Conservation (phyloP, 2,329 filamentous ascomycete species). For the Botrytis medusae region DNA sequence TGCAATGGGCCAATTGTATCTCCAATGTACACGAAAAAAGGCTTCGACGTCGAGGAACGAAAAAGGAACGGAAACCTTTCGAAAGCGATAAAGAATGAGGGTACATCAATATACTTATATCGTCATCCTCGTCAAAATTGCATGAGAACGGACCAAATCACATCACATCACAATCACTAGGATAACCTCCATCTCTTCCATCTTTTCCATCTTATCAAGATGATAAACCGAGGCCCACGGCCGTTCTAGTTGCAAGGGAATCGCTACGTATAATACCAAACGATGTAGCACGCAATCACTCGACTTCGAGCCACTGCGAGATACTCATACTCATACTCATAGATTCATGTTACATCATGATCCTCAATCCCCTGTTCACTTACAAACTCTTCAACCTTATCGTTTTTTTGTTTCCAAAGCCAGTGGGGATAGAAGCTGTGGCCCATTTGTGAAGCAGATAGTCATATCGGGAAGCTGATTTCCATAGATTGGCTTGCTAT, state of each 20-base stretch:
- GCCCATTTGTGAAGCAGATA: not conserved
- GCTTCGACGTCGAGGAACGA: not conserved
- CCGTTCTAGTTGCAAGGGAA: not conserved
- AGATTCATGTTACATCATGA: slow-evolving; percentile 4
- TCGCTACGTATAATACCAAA: not conserved
- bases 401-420: not conserved
- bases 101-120: not conserved
- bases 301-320: not conserved
- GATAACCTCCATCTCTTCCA: not conserved
- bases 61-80: too few relatives aligned
- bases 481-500: not conserved
- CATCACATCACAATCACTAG: not conserved
- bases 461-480: not conserved
- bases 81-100: not conserved
- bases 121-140: not conserved
- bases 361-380: not conserved
- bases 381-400: not conserved
- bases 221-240: not conserved
- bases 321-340: not conserved
- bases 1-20: not conserved
- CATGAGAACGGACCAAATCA: slow-evolving; percentile 5
- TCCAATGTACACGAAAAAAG: not conserved
- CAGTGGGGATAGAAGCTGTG: not conserved
- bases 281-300: not conserved
- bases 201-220: not conserved